Base-by-base conservation (phyloP, 306 rosid species). In the Cucumis hystrix region DNA sequence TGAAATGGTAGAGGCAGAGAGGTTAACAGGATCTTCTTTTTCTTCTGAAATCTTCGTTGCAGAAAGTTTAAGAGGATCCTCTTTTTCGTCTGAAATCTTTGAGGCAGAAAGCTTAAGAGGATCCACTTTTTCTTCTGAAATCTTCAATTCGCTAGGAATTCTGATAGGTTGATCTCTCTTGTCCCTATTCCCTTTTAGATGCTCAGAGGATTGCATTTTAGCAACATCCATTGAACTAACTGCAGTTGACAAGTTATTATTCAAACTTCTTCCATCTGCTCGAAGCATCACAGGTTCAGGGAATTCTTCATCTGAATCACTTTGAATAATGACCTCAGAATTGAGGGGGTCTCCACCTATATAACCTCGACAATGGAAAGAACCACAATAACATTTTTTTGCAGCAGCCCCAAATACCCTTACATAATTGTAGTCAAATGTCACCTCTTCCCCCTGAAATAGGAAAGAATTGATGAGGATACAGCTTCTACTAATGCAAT, bases 391-490 rank as follows among this genome's bases (percentile, higher is more conserved):
- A 80, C 99, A 96, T 82, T 91, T 92, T 89, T 92, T 92, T 65
- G 99, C 99, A 83, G 99, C 99, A 67, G 99, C 99, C 77, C 99
- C 99, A 78, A 92, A 91, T 70, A 96, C 99, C 91, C 99, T 96
- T 69, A 92, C 99, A 79, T 89, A 96, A 87, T 96, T 96, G 94
- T 96, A 96, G 88, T 96, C 98, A 80, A 96, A 96, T 33, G 99
- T 96, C 91, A 96, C 91, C 86, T 96, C 99, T 88, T 96, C 99
- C 83, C 86, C 99, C 99, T 96, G 89, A 84, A 74, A 56, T 63
- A 77, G 17, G 57, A 60, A 51, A 76, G 75, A 33, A 82, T 45
- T 64, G 79, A 69, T 85, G 73, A 30, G 62, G 45, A 51, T 35
- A 23, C 17, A 43, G 43, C 59, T 39, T 77, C 47, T 15, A 15